Base-by-base conservation (phyloP, 306 rosid genomes). In the Hippophae rhamnoides region DNA sequence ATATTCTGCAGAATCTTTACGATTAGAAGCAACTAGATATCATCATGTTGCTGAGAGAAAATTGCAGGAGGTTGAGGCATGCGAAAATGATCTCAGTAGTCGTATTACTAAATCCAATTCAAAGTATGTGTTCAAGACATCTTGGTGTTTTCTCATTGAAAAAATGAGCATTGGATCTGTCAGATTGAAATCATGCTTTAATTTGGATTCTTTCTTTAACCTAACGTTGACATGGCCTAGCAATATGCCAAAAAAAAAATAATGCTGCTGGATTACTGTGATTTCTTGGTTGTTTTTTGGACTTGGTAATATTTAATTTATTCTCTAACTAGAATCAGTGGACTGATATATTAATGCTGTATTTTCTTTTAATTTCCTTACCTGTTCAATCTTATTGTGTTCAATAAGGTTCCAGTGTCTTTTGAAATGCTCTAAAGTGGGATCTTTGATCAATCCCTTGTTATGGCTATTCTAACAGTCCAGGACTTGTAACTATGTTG, bases 51-150 rank as follows among this genome's bases (percentile, higher is more conserved):
- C 99, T 23, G 97, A 93, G 75, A 84, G 99, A 68, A 88, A 88
- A 73, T 77, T 93, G 64, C 89, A 67, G 57, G 97, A 93, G 75
- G 82, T 88, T 64, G 95, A 88, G 77, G 88, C 86, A 58, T 95
- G 95, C 48, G 99, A 88, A 78, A 97, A 93, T 80, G 93, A 84
- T 64, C 94, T 93, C 49, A 80, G 88, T 67, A 81, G 87, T 69
- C 84, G 70, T 59, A 77, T 82, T 62, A 58, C 69, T 13, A 75
- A 93, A 14, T 93, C 86, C 81, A 88, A 93, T 74, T 77, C 77
- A 6, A 86, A 93, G 99, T 93, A 88, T 41, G 95, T 67, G 52
- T 42, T 54, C 41, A 47, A 31, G 5, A 43, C 53, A 43, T 52
- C 18, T 41, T 3, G 10, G 52, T 13, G 6, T 49, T 26, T 41